phyloP scores from a whole-genome alignment of 2,329 filamentous ascomycete genomes.

The Apiospora koreana region DNA sequence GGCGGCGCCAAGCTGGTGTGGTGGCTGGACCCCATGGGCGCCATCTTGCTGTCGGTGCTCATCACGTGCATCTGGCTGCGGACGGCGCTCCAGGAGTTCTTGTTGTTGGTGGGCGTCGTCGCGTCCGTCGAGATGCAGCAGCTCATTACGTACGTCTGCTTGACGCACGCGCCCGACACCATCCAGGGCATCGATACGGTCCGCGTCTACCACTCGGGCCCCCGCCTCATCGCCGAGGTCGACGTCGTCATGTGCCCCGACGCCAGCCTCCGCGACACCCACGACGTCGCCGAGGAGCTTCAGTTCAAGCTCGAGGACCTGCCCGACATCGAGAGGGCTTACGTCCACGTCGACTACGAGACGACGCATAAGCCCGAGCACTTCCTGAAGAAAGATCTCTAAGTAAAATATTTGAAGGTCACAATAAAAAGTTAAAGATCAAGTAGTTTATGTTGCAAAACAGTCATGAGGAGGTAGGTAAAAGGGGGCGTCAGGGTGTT shows the following conservation, averaged over 20 bases:
- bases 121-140: constrained; percentile 85
- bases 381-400: constrained; percentile 62
- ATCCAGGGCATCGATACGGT: constrained; percentile 93
- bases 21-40: constrained; percentile 95
- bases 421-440: background rate
- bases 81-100: constrained; percentile 86
- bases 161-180: constrained; percentile 77
- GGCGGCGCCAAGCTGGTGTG: constrained; percentile 84
- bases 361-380: constrained; percentile 93
- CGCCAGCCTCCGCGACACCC: constrained; percentile 73
- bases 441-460: background rate
- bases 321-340: constrained; percentile 89
- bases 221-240: constrained; percentile 89
- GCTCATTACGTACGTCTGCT: constrained; percentile 92
- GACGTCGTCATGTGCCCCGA: constrained; percentile 90
- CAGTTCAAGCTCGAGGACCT: constrained; percentile 93
- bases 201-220: constrained; percentile 86
- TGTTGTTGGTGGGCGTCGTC: constrained; percentile 86
- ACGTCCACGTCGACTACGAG: constrained; percentile 97
- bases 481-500: background rate
- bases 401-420: background rate
- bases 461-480: background rate
- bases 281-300: constrained; percentile 91
- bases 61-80: constrained; percentile 81
- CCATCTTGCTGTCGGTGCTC: constrained; percentile 77